Conservation (phyloP, 2,329 filamentous ascomycete genomes). For the Phialophora macrospora region DNA sequence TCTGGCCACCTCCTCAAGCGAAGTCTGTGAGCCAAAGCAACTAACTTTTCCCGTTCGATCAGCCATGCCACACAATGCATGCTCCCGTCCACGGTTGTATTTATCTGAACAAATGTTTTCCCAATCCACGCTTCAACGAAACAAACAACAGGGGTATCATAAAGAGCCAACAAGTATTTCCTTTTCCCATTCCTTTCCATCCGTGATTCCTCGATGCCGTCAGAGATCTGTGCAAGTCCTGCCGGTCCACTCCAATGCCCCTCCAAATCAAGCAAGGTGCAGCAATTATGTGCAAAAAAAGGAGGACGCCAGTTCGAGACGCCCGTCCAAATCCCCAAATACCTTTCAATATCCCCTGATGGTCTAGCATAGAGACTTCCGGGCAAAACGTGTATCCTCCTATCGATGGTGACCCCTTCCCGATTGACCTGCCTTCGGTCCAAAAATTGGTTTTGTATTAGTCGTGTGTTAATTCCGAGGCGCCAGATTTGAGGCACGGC, state of each 20-base stretch:
- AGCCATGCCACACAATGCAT: background rate
- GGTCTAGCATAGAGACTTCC: background rate
- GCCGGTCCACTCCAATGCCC: background rate
- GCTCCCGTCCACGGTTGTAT: background rate
- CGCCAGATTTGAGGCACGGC: background rate
- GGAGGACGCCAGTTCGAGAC: background rate
- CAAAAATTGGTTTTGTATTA: background rate
- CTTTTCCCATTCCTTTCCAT: background rate
- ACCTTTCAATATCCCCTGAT: background rate
- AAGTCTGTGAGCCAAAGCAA: background rate
- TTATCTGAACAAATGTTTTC: background rate
- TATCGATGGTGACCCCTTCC: background rate
- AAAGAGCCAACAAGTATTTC: conserved; percentile 3
- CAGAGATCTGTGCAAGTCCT: background rate
- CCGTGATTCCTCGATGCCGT: background rate
- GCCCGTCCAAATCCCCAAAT: background rate
- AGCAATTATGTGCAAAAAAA: background rate
- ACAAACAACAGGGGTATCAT: conserved; percentile 1
- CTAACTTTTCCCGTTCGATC: background rate
- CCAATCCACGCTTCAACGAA: background rate
- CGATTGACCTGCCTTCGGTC: background rate
- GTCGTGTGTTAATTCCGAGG: background rate
- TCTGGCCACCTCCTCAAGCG: background rate
- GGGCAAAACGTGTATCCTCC: background rate
- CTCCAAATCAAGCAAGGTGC: background rate